phyloP scores from a whole-genome alignment of 176 grass and related monocot genomes.

The Phragmites australis region DNA sequence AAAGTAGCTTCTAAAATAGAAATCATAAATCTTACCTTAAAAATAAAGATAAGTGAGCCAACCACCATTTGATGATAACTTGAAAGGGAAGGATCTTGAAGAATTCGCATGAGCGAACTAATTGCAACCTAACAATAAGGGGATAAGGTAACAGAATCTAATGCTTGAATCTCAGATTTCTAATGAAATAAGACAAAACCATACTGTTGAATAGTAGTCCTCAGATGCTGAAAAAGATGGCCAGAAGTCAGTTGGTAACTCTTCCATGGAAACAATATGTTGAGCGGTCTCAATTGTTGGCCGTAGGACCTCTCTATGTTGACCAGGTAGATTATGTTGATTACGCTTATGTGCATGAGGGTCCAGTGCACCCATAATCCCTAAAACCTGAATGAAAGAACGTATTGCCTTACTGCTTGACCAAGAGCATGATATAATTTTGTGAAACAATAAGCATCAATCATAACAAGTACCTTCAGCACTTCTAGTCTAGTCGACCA shows the following conservation, averaged over 20 bases:
- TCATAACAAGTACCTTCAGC: constrained; percentile 67
- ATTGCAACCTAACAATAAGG: constrained; percentile 78
- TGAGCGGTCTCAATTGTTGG: constrained; percentile 77
- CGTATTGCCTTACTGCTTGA: constrained; percentile 22
- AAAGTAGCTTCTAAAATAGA: constrained; percentile 25
- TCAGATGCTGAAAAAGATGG: constrained; percentile 93
- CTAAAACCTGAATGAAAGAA: constrained; percentile 72
- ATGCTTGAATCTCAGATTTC: neutral
- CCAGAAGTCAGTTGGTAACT: constrained; percentile 88
- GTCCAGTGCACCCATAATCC: constrained; percentile 98
- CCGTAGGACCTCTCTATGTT: constrained; percentile 67
- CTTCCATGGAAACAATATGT: constrained; percentile 98
- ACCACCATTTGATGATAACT: constrained; percentile 99
- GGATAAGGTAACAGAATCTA: constrained; percentile 36
- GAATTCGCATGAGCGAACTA: constrained; percentile 94
- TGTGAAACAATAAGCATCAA: constrained; percentile 16
- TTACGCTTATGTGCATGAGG: constrained; percentile 94
- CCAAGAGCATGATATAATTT: neutral
- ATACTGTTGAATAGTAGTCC: constrained; percentile 97
- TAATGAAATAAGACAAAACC: constrained; percentile 40
- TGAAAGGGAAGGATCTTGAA: constrained; percentile 94
- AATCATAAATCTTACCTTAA: constrained; percentile 71
- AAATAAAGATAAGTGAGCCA: constrained; percentile 89
- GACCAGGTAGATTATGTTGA: constrained; percentile 81
- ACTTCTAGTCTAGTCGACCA: constrained; percentile 98